These are phyloP conservation scores for Vinca minor DNA, from an alignment of 257 asterid species.

Conservation along the genomic window DNA sequence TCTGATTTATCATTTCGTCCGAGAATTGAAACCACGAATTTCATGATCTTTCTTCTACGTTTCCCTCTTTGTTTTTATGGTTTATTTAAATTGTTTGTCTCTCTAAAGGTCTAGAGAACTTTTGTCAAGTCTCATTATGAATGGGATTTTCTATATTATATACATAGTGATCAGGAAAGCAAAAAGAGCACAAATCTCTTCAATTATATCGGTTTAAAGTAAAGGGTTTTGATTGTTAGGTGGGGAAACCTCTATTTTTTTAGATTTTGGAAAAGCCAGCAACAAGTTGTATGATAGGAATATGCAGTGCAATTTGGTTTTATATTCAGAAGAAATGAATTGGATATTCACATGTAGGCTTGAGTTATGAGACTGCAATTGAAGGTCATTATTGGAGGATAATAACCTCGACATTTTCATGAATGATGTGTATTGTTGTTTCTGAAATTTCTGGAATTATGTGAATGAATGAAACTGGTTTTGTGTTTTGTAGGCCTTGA, in stretches of 20 bases:
- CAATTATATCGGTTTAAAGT: background rate
- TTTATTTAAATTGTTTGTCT: no score
- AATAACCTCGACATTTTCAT: constrained; percentile 83
- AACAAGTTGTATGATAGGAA: constrained; percentile 70
- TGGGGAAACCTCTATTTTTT: constrained; percentile 84
- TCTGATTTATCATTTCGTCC: no score
- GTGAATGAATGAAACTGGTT: no score
- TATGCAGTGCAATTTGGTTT: constrained; percentile 76
- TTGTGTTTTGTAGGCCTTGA: no score
- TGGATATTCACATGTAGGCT: constrained; percentile 81
- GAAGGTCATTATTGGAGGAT: constrained; percentile 96
- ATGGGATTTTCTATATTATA: no score
- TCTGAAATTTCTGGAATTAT: no score
- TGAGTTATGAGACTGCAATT: constrained; percentile 75
- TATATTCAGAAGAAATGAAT: constrained; percentile 74
- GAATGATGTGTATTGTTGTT: no score
- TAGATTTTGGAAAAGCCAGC: constrained; percentile 93
- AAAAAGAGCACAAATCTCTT: background rate
- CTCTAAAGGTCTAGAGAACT: no score
- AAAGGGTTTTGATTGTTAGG: constrained; percentile 12
- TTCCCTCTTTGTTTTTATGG: no score
- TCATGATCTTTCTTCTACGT: no score
- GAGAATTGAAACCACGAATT: no score
- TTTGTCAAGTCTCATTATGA: no score
- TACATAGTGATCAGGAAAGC: background rate